Evolutionary conservation across 495 filamentous ascomycete species (phyloP).

Genomic region (Sabuloglossum arenarium): DNA sequence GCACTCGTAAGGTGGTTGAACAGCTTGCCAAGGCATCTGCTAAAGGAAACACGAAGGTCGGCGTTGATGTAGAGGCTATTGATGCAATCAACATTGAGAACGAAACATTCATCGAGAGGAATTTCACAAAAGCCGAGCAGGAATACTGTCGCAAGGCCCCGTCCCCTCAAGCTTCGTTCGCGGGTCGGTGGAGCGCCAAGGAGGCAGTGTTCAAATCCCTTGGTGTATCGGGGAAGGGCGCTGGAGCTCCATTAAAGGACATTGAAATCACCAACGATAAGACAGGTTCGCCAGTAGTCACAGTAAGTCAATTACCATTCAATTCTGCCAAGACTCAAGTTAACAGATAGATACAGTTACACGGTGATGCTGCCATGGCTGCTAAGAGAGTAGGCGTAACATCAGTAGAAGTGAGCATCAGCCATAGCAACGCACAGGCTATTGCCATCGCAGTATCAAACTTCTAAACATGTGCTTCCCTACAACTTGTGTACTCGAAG

Average conservation of each 20-base stretch:
- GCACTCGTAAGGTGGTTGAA: constrained; percentile 59
- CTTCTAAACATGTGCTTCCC: constrained; percentile 27
- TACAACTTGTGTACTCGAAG: too few species aligned
- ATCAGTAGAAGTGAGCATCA: constrained; percentile 76
- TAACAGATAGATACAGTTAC: constrained; percentile 32
- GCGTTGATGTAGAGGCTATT: constrained; percentile 80
- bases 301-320: constrained; percentile 35
- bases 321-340: not conserved
- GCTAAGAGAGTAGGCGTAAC: constrained; percentile 74
- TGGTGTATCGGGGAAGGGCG: constrained; percentile 71
- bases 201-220: constrained; percentile 97
- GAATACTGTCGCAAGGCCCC: constrained; percentile 66
- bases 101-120: constrained; percentile 81
- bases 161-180: constrained; percentile 63
- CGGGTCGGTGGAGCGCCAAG: constrained; percentile 90
- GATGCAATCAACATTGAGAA: constrained; percentile 75
- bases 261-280: constrained; percentile 77
- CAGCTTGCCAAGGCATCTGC: constrained; percentile 52
- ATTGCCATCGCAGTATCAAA: constrained; percentile 80
- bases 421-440: constrained; percentile 78
- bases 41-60: constrained; percentile 53
- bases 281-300: constrained; percentile 62
- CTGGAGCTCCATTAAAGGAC: constrained; percentile 73
- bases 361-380: constrained; percentile 60
- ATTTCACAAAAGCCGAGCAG: constrained; percentile 71